These are phyloP conservation scores for Plenodomus lindquistii DNA, from an alignment of 2,329 filamentous ascomycete species.

Conservation along the genomic window DNA sequence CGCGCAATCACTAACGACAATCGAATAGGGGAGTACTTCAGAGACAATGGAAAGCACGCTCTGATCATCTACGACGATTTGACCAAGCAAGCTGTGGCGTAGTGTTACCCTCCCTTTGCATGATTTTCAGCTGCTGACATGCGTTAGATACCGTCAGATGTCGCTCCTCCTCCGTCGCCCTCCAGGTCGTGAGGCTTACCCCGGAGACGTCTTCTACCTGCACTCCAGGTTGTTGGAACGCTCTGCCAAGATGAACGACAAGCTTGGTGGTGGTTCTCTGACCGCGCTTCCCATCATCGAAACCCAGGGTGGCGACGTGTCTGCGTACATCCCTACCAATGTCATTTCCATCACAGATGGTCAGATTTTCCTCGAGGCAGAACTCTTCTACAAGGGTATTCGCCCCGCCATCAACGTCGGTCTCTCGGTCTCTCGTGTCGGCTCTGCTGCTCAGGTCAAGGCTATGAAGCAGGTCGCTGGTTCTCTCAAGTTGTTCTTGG, in stretches of 20 bases:
- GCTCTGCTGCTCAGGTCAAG: constrained; percentile 99
- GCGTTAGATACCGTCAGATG: constrained; percentile 99
- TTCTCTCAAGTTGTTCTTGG: constrained; percentile 99
- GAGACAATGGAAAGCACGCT: constrained; percentile 85
- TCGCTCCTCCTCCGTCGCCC: constrained; percentile 96
- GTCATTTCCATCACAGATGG: constrained; percentile 99
- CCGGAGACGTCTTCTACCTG: constrained; percentile 67
- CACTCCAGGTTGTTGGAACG: constrained; percentile 90
- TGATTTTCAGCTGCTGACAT: too few species aligned
- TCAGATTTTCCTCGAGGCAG: constrained; percentile 99
- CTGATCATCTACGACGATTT: constrained; percentile 93
- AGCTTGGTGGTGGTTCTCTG: constrained; percentile 91
- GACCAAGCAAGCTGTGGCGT: constrained; percentile 97
- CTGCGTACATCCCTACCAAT: constrained; percentile 99
- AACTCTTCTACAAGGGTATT: constrained; percentile 99
- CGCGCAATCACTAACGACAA: neutral
- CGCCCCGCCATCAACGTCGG: constrained; percentile 99
- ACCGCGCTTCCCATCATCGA: constrained; percentile 94
- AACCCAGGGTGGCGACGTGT: constrained; percentile 99
- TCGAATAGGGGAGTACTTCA: constrained; percentile 65
- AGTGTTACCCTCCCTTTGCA: too few species aligned
- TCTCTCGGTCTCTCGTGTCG: constrained; percentile 99
- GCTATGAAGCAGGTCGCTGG: constrained; percentile 99
- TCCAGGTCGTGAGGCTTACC: constrained; percentile 98
- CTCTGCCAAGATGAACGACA: constrained; percentile 98